A percentile compares a stretch with the other conserved stretches of the same genome.
Evolutionary conservation across 257 asterid species (phyloP).

Genomic region (Fraxinus americana): DNA sequence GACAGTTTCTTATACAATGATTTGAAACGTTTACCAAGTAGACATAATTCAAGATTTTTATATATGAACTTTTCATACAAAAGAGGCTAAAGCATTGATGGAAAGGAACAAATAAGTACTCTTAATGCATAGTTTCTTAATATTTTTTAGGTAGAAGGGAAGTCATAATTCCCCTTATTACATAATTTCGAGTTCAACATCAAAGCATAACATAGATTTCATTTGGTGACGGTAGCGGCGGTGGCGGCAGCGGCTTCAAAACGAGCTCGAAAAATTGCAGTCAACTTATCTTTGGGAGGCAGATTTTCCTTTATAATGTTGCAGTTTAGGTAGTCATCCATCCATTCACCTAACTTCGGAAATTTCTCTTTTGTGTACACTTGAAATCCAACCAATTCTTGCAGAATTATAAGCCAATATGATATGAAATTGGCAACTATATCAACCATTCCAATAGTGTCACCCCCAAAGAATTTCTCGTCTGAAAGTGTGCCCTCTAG

Average conservation of each 20-base stretch:
- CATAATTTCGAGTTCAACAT: background rate
- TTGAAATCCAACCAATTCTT: constrained; percentile 32
- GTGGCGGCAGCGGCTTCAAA: background rate
- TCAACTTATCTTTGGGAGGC: constrained; percentile 37
- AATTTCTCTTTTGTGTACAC: constrained; percentile 41
- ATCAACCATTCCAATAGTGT: constrained; percentile 45
- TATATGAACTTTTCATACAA: no score
- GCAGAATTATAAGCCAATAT: constrained; percentile 31
- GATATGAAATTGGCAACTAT: constrained; percentile 37
- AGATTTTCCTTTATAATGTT: constrained; percentile 38
- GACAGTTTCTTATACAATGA: no score
- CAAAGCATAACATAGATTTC: background rate
- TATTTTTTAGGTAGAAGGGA: background rate
- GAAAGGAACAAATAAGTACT: background rate
- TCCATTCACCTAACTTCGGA: constrained; percentile 45
- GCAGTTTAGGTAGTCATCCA: constrained; percentile 22
- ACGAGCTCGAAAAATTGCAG: background rate
- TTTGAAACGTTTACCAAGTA: no score
- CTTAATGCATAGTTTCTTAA: background rate
- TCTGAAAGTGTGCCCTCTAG: constrained; percentile 43
- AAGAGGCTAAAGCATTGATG: no score
- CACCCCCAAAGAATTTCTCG: constrained; percentile 61
- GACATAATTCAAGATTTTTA: no score
- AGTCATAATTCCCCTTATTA: background rate
- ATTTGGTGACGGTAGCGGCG: background rate